Conservation (phyloP, 495 filamentous ascomycete species). For the Xylaria telfairii region DNA sequence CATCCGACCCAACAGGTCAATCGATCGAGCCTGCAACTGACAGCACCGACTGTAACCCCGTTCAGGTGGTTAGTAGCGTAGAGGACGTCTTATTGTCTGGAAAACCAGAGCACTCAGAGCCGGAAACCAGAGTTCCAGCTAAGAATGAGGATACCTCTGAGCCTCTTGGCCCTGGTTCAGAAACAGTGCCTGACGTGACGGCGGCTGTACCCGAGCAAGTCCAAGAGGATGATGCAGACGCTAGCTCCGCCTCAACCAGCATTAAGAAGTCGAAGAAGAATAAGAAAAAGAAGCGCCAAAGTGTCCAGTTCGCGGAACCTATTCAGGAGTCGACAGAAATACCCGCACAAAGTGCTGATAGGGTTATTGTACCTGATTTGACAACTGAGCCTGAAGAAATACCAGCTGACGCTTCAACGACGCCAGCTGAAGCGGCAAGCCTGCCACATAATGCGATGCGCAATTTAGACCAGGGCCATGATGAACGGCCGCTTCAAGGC, state of each 20-base stretch:
- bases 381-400: constrained; percentile 24
- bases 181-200: constrained; percentile 24
- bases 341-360: constrained; percentile 15
- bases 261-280: constrained; percentile 35
- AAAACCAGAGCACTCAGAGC: constrained; percentile 10
- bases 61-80: constrained; percentile 5
- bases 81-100: not conserved
- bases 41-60: constrained; percentile 10
- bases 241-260: constrained; percentile 9
- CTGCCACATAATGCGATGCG: not conserved
- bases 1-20: constrained; percentile 7
- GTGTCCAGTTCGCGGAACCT: constrained; percentile 32
- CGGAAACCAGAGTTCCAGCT: not conserved
- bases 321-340: constrained; percentile 30
- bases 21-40: constrained; percentile 9
- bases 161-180: constrained; percentile 14
- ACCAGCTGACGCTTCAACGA: constrained; percentile 14
- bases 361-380: constrained; percentile 18
- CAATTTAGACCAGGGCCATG: not conserved
- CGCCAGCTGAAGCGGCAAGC: not conserved
- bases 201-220: constrained; percentile 19
- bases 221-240: constrained; percentile 22
- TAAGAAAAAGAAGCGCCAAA: constrained; percentile 40
- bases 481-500: not conserved
- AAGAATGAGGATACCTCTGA: constrained; percentile 19